Percentiles rank a stretch among this genome's conserved stretches.
phyloP scores from a whole-genome alignment of 345 rosid genomes.

The Zanthoxylum bungeanum region DNA sequence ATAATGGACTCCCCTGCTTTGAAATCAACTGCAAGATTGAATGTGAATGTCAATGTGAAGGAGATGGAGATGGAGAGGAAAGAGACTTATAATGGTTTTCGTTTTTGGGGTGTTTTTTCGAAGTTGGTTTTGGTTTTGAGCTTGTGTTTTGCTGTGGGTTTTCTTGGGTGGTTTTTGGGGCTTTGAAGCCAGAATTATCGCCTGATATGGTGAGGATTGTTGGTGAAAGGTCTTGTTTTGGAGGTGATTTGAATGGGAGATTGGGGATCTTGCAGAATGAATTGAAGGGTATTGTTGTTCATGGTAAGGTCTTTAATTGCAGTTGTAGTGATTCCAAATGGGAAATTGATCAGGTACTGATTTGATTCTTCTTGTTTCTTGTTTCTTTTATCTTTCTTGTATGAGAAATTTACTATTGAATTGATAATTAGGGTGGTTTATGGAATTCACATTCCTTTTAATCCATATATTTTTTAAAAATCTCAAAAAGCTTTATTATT shows the following conservation, averaged over 20 bases:
- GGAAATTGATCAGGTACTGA: constrained; percentile 63
- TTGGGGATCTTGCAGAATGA: constrained; percentile 51
- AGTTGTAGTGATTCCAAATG: constrained; percentile 48
- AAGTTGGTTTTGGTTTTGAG: constrained; percentile 34
- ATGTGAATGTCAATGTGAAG: background rate
- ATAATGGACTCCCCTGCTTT: constrained; percentile 34
- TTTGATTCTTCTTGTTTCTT: background rate
- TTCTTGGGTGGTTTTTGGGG: constrained; percentile 30
- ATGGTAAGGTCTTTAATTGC: constrained; percentile 46
- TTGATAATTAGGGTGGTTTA: constrained; percentile 48
- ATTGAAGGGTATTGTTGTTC: constrained; percentile 27
- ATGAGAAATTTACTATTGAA: no score
- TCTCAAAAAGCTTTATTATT: no score
- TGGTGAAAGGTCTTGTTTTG: constrained; percentile 46
- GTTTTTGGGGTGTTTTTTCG: constrained; percentile 9
- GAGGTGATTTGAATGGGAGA: constrained; percentile 34
- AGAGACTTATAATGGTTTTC: background rate
- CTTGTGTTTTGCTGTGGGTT: constrained; percentile 38
- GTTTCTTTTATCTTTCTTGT: no score
- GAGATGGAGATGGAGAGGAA: constrained; percentile 29
- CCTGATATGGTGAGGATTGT: constrained; percentile 39
- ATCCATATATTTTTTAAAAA: no score
- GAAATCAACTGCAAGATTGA: constrained; percentile 39
- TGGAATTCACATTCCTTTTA: constrained; percentile 61
- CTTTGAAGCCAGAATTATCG: constrained; percentile 42